phyloP scores from a whole-genome alignment of 257 asterid genomes.

The Fraxinus cuspidata region DNA sequence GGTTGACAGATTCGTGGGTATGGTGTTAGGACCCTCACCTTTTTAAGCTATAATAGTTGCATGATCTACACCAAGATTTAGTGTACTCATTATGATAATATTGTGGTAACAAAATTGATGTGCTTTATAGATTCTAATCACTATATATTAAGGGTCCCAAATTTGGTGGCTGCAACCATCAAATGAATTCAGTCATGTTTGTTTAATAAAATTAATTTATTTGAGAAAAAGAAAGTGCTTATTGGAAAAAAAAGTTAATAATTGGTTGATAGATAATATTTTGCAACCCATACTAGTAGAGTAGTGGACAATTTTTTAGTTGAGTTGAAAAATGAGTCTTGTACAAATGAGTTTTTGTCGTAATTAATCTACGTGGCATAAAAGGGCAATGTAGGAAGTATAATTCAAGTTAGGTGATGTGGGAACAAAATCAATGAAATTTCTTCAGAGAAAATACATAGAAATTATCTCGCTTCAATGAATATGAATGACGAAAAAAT shows the following conservation, averaged over 20 bases:
- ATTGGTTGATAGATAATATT: too few relatives aligned
- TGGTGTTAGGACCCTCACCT: slow-evolving; percentile 39
- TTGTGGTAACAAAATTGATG: slow-evolving; percentile 40
- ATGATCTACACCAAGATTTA: slow-evolving; percentile 57
- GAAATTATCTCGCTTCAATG: background rate
- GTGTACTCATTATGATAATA: slow-evolving; percentile 33
- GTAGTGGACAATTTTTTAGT: too few relatives aligned
- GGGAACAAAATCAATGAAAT: background rate
- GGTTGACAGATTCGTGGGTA: slow-evolving; percentile 25
- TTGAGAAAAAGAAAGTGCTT: background rate
- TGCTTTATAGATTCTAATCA: slow-evolving; percentile 26
- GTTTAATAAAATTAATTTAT: background rate
- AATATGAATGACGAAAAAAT: background rate
- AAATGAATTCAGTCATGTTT: slow-evolving; percentile 33
- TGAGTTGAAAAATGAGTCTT: too few relatives aligned
- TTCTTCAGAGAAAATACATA: background rate
- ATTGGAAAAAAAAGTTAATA: too few relatives aligned
- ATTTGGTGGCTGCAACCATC: slow-evolving; percentile 46
- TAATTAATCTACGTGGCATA: too few relatives aligned
- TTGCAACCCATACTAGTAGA: too few relatives aligned
- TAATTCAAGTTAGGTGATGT: background rate
- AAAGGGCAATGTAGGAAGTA: background rate
- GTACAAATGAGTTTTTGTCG: too few relatives aligned
- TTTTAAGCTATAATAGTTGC: slow-evolving; percentile 49
- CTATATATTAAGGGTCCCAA: slow-evolving; percentile 36